Evolutionary conservation across 768 basidiomycete genomes (phyloP).

Genomic region (Mycena indigotica): DNA sequence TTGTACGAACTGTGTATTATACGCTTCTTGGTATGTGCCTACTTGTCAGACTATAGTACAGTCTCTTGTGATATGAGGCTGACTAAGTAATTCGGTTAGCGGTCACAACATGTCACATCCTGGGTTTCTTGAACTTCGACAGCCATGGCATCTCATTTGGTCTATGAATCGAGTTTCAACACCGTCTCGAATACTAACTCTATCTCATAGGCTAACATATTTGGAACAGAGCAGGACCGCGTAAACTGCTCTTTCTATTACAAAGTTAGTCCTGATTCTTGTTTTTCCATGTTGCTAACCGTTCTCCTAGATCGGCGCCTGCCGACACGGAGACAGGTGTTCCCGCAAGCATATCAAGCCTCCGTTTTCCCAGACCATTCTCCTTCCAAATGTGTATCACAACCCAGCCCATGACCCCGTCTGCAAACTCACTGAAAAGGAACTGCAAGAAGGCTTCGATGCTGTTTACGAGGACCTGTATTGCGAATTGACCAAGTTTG

Average conservation of each 20-base stretch:
- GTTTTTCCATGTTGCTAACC: slow-evolving; percentile 7
- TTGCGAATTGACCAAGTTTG: slow-evolving; percentile 93
- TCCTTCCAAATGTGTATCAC: slow-evolving; percentile 96
- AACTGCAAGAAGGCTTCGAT: slow-evolving; percentile 89
- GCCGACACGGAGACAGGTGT: slow-evolving; percentile 96
- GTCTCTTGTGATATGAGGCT: too few relatives aligned
- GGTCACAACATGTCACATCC: background rate
- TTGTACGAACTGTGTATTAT: too few relatives aligned
- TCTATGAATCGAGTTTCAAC: slow-evolving; percentile 34
- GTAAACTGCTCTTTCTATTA: slow-evolving; percentile 99
- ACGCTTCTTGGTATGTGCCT: too few relatives aligned
- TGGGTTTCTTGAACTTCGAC: background rate
- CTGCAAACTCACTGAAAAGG: slow-evolving; percentile 84
- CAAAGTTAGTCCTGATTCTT: slow-evolving; percentile 48
- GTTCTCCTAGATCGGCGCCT: slow-evolving; percentile 84
- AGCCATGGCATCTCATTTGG: slow-evolving; percentile 78
- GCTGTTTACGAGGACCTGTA: slow-evolving; percentile 95
- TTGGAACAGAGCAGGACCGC: slow-evolving; percentile 91
- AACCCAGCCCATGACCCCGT: slow-evolving; percentile 94
- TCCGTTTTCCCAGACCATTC: slow-evolving; percentile 95
- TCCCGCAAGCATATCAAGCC: slow-evolving; percentile 98
- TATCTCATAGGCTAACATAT: slow-evolving; percentile 91
- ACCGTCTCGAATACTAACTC: background rate
- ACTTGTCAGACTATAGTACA: too few relatives aligned
- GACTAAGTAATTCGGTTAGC: too few relatives aligned